Percentiles rank a stretch among this genome's conserved stretches.
Conservation (phyloP, 1,284 basidiomycete genomes). For the Tilletia indica region DNA sequence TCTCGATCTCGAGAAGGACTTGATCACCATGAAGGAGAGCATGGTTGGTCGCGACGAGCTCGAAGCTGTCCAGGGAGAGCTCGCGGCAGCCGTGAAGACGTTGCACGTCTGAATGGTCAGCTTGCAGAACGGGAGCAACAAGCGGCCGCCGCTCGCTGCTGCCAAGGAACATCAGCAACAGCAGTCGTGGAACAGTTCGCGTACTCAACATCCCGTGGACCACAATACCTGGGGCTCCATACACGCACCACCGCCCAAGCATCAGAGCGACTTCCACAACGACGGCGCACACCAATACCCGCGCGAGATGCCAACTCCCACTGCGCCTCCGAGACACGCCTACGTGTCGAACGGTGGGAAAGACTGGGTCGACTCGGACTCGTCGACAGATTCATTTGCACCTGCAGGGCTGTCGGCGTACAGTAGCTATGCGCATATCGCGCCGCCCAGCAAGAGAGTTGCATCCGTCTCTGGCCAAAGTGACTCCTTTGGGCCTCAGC, state of each 20-base stretch:
- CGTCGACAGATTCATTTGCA: slow-evolving; percentile 2
- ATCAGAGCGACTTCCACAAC: background rate
- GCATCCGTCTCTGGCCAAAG: background rate
- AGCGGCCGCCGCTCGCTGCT: background rate
- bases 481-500: background rate
- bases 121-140: slow-evolving; percentile 22
- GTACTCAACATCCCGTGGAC: background rate
- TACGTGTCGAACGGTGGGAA: background rate
- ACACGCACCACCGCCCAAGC: slow-evolving; percentile 25
- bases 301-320: background rate
- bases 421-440: slow-evolving; percentile 14
- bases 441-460: background rate
- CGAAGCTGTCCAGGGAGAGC: slow-evolving; percentile 22
- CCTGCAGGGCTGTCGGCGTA: slow-evolving; percentile 6
- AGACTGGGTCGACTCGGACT: slow-evolving; percentile 15
- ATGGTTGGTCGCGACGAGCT: slow-evolving; percentile 31
- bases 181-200: background rate
- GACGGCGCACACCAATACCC: background rate
- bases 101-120: slow-evolving; percentile 28
- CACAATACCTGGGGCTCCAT: slow-evolving; percentile 31
- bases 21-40: slow-evolving; percentile 35
- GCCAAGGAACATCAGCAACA: slow-evolving; percentile 19
- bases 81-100: slow-evolving; percentile 27
- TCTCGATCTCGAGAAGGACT: slow-evolving; percentile 37
- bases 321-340: background rate